Evolutionary conservation across 805 yeast species (phyloP).

Genomic region (Teunomyces pallodes): DNA sequence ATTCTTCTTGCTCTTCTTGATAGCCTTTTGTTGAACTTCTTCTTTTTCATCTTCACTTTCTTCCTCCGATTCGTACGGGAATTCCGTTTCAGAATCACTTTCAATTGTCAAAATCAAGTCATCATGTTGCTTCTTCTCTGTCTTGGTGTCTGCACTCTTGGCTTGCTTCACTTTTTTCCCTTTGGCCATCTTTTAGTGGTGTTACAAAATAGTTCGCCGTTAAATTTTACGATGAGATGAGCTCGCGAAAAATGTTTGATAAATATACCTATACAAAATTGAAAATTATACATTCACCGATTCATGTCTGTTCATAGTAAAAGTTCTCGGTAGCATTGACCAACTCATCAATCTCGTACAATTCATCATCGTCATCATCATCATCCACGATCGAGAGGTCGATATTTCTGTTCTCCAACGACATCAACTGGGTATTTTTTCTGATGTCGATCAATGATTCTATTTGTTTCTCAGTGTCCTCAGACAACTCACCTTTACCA

Average conservation of each 20-base stretch:
- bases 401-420: constrained; percentile 27
- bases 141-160: constrained; percentile 1
- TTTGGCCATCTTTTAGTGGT: constrained; percentile 9
- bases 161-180: background rate
- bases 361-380: constrained; percentile 28
- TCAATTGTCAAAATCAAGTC: constrained; percentile 78
- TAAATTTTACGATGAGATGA: constrained; percentile 2
- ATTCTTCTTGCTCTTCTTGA: constrained; percentile 14
- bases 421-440: constrained; percentile 39
- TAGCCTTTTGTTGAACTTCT: constrained; percentile 43
- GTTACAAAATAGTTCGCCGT: background rate
- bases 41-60: constrained; percentile 37
- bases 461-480: constrained; percentile 37
- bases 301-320: constrained; percentile 15
- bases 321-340: constrained; percentile 21
- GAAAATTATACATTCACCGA: background rate
- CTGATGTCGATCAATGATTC: constrained; percentile 34
- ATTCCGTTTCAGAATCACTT: constrained; percentile 61
- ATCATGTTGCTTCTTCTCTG: constrained; percentile 14
- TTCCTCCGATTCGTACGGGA: constrained; percentile 20
- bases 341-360: constrained; percentile 26
- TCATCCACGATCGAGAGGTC: constrained; percentile 18
- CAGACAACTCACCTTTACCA: constrained; percentile 31
- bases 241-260: constrained; percentile 1
- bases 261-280: background rate